Evolutionary conservation across 768 basidiomycete genomes (phyloP), one percentile per base, ranked within the genome.

Genomic region (Ephemerocybe angulata): DNA sequence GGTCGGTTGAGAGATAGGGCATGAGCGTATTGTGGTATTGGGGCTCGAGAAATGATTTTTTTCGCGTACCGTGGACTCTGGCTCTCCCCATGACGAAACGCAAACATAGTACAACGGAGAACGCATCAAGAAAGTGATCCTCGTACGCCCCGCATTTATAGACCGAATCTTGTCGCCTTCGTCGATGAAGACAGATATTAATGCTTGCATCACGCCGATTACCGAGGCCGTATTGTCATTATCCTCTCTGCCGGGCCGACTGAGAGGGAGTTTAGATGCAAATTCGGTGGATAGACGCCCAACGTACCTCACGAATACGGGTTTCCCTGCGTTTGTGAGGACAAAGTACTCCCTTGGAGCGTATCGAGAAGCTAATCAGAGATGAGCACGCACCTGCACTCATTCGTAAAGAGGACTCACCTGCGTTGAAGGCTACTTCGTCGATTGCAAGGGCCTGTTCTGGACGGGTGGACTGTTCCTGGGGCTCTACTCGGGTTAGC

Each of bases 101-200:
- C 90, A 95, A 27, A 87, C 93, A 63, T 95, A 91, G 70, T 98
- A 98, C 19, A 99, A 71, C 3, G 97, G 97, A 5, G 90, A 67
- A 28, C 93, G 84, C 47, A 95, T 77, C 6, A 95, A 70, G 67
- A 99, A 96, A 0, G 88, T 87, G 54, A 99, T 96, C 48, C 86
- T 80, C 4, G 85, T 82, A n/a, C 74, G 72, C 27, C 93, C 93
- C 49, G 89, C 85, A 61, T 90, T 89, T 58, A 98, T 90, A 55
- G 82, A 92, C 28, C 93, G 81, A 30, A 87, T 61, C 68, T 87
- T 93, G 72, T 99, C 97, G 15, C 85, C 82, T 43, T 95, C 90
- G 63, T 97, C 95, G 5, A 94, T 81, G 69, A 96, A 98, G 50
- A 99, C 92, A 15, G 95, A 98, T 38, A 99, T 86, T 1, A 99